phyloP scores from a whole-genome alignment of 495 filamentous ascomycete species.

The Chaetomium cochliodes region DNA sequence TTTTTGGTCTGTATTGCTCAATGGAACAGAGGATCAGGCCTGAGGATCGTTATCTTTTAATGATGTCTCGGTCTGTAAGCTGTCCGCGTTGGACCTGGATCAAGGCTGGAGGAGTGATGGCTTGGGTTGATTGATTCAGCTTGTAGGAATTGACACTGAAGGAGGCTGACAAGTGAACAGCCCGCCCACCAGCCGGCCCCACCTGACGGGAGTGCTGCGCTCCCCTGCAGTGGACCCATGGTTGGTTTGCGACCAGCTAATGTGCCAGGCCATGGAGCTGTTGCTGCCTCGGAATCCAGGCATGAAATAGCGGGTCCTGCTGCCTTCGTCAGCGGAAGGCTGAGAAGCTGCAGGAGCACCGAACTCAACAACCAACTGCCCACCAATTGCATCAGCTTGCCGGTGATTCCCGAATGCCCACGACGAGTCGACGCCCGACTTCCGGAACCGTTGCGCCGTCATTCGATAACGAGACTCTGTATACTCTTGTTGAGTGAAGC shows the following conservation, averaged over 20 bases:
- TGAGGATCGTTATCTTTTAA: background rate
- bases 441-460: background rate
- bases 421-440: background rate
- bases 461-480: background rate
- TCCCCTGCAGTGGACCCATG: background rate
- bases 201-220: background rate
- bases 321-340: background rate
- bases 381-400: background rate
- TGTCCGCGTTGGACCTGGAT: background rate
- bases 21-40: background rate
- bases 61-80: background rate
- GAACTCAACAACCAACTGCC: slow-evolving; percentile 4
- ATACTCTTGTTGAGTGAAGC: background rate
- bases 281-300: background rate
- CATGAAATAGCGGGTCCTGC: background rate
- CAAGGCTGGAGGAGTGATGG: background rate
- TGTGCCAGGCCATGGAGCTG: no score
- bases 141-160: no score
- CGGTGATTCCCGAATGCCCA: background rate
- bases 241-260: no score
- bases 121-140: no score
- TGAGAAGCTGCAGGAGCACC: background rate
- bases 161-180: no score
- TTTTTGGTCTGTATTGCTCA: background rate
- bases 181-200: background rate